These are phyloP conservation scores for Metarhizium robertsii DNA, from an alignment of 2,329 filamentous ascomycete genomes.

Conservation along the genomic window DNA sequence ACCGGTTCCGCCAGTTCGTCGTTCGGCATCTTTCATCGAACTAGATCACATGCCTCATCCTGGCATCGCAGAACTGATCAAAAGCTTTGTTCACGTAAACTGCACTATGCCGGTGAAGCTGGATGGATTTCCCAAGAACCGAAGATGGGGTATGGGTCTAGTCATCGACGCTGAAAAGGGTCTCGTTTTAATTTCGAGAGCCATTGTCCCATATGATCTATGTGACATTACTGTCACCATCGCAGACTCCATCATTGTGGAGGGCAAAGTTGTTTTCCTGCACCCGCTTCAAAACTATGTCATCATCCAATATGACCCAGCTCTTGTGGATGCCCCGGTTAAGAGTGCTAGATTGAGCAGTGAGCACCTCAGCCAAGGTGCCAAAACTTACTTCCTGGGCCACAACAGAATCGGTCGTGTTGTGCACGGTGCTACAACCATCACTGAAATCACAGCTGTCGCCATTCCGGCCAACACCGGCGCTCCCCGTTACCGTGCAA, in stretches of 20 bases:
- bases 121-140: constrained; percentile 92
- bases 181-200: constrained; percentile 85
- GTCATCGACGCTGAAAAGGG: constrained; percentile 98
- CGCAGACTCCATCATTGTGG: constrained; percentile 89
- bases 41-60: constrained; percentile 82
- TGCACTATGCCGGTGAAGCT: constrained; percentile 93
- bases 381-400: constrained; percentile 93
- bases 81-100: constrained; percentile 88
- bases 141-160: constrained; percentile 89
- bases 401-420: constrained; percentile 94
- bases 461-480: constrained; percentile 90
- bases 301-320: constrained; percentile 89
- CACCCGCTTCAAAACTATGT: constrained; percentile 96
- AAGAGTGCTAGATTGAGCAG: constrained; percentile 77
- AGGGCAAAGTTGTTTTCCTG: constrained; percentile 89
- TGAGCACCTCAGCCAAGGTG: constrained; percentile 80
- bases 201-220: constrained; percentile 90
- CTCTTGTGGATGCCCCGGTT: constrained; percentile 87
- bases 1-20: constrained; percentile 59
- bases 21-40: constrained; percentile 84
- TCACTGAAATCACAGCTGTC: constrained; percentile 95
- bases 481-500: constrained; percentile 84
- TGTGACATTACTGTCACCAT: constrained; percentile 96
- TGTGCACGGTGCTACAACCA: constrained; percentile 85
- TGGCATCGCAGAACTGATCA: constrained; percentile 85